Evolutionary conservation across 352 stramenopile genomes (phyloP).

Genomic region (Pythium brachiatum): DNA sequence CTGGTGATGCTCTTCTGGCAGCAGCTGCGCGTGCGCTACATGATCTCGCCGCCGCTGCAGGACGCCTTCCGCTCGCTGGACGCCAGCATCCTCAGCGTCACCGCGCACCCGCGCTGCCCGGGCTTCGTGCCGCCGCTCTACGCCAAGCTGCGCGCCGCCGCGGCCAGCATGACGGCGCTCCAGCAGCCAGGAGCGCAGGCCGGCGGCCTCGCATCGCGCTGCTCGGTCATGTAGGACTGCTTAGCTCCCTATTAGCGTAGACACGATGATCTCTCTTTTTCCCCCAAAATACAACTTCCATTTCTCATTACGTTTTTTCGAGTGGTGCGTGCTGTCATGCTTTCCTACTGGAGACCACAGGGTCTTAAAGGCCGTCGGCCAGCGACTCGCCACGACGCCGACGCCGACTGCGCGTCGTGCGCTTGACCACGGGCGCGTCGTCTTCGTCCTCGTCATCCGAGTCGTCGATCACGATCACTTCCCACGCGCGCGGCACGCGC

Average conservation of each 20-base stretch:
- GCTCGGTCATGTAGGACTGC: conserved; percentile 56
- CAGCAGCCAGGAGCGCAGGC: conserved; percentile 34
- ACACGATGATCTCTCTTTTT: neutral
- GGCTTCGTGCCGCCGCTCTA: conserved; percentile 51
- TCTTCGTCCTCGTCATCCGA: conserved; percentile 37
- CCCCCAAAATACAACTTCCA: neutral
- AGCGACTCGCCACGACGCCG: conserved; percentile 16
- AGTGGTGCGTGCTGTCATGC: too few species aligned
- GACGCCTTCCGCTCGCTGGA: conserved; percentile 79
- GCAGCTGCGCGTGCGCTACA: conserved; percentile 88
- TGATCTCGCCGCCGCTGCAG: conserved; percentile 86
- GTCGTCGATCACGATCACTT: conserved; percentile 82
- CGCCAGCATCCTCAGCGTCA: conserved; percentile 47
- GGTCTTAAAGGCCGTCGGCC: conserved; percentile 18
- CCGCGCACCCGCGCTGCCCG: conserved; percentile 70
- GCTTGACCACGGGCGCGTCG: conserved; percentile 13
- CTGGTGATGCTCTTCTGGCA: conserved; percentile 89
- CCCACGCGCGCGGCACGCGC: conserved; percentile 41
- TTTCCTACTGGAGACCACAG: neutral
- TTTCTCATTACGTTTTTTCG: neutral
- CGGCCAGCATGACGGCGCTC: conserved; percentile 65
- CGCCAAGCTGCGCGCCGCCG: conserved; percentile 66
- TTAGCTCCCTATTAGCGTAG: neutral
- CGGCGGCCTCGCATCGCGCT: conserved; percentile 37
- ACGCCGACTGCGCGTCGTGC: conserved; percentile 28